phyloP scores from a whole-genome alignment of 495 filamentous ascomycete genomes.

The Aspergillus hancockii region DNA sequence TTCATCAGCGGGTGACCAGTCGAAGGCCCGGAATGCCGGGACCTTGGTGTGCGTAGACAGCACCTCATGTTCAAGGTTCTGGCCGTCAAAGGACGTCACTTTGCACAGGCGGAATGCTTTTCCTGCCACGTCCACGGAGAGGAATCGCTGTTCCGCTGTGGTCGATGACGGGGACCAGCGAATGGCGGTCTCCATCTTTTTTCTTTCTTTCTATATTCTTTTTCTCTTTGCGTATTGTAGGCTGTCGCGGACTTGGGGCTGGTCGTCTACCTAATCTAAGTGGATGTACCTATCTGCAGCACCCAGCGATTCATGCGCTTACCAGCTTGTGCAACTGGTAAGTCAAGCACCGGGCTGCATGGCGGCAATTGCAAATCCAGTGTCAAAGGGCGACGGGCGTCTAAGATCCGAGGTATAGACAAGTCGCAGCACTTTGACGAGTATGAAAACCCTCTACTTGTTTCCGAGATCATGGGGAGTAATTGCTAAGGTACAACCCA shows the following conservation, averaged over 20 bases:
- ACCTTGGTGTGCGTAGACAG: constrained; percentile 75
- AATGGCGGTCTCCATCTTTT: constrained; percentile 67
- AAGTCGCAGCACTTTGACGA: not conserved
- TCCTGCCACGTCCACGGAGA: constrained; percentile 80
- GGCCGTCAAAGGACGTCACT: constrained; percentile 60
- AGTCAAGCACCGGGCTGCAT: constrained; percentile 22
- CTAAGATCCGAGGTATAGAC: not conserved
- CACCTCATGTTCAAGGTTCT: constrained; percentile 63
- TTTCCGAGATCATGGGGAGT: not conserved
- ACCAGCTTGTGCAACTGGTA: constrained; percentile 7
- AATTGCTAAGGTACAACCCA: not conserved
- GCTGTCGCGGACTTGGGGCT: not conserved
- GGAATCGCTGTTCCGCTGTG: constrained; percentile 65
- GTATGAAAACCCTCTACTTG: not conserved
- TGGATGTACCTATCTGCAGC: constrained; percentile 13
- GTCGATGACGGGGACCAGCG: constrained; percentile 86
- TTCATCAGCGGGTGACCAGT: constrained; percentile 84
- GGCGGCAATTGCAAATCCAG: constrained; percentile 2
- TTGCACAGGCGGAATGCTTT: constrained; percentile 79
- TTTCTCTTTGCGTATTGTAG: not conserved
- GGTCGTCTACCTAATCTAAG: constrained; percentile 1
- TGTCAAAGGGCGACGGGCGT: not conserved
- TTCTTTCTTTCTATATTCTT: constrained; percentile 3
- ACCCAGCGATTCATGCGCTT: constrained; percentile 5
- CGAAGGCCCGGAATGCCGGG: constrained; percentile 86